phyloP scores from a whole-genome alignment of 2,329 filamentous ascomycete species.

The Thielaviopsis musarum region DNA sequence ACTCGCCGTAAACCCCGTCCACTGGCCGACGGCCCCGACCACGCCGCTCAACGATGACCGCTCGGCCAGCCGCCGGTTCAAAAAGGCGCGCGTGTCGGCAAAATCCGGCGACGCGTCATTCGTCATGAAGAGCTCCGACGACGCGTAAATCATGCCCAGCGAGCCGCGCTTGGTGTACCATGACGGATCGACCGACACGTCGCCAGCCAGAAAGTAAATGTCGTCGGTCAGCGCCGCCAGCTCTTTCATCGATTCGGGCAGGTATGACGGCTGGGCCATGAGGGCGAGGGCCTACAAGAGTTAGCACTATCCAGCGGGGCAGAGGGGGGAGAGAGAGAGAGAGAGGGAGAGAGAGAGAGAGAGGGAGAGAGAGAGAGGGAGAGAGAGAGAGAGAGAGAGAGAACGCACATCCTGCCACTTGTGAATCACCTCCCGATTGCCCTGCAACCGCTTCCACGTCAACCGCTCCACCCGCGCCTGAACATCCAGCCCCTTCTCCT shows the following conservation, averaged over 20 bases:
- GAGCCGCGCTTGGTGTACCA: constrained; percentile 62
- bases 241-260: constrained; percentile 61
- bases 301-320: not conserved
- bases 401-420: constrained; percentile 70
- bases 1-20: constrained; percentile 64
- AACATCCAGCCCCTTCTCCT: constrained; percentile 26
- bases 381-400: not conserved
- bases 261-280: constrained; percentile 71
- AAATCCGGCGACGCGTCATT: constrained; percentile 64
- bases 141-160: constrained; percentile 44
- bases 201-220: constrained; percentile 75
- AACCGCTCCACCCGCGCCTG: constrained; percentile 52
- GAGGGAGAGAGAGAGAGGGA: too few relatives aligned
- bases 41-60: constrained; percentile 43
- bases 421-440: constrained; percentile 54
- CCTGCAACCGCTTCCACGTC: constrained; percentile 59
- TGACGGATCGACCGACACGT: constrained; percentile 60
- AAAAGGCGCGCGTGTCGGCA: constrained; percentile 60
- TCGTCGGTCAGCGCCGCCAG: constrained; percentile 75
- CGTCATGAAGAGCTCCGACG: constrained; percentile 85
- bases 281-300: constrained; percentile 57
- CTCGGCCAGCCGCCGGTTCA: constrained; percentile 60
- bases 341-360: too few relatives aligned
- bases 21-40: constrained; percentile 50
- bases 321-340: too few relatives aligned